Evolutionary conservation across 805 yeast species (phyloP), one percentile per base, ranked within the genome.

Genomic region (Ogataea allantospora): DNA sequence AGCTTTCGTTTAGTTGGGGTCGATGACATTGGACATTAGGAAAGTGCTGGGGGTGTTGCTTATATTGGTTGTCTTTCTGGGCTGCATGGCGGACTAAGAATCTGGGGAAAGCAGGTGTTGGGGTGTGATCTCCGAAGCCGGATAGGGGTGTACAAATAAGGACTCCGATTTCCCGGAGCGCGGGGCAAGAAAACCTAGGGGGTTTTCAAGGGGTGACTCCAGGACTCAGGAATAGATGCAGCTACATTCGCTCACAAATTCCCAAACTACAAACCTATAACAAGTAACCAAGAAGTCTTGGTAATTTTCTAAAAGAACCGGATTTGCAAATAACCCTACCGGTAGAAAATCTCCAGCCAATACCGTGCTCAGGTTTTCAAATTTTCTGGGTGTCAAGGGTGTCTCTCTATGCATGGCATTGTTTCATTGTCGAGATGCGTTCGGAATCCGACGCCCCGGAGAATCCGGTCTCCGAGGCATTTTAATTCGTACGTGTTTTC

Each of bases 1-100:
- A 56, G 38, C 23, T 51, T 56, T 27, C 61, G 48, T 37, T 56
- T 56, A 38, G 14, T 31, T n/a, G 42, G 29, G 6, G 17, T 23
- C 16, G n/a, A n/a, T n/a, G 36, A 38, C 41, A 38, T 38, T 16
- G 18, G 12, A 14, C 15, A 12, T 5, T 6, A 9, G 11, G 15
- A 21, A 31, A 27, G 35, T 27, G 41, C 33, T 15, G 30, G 21
- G 27, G 26, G 29, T 17, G 27, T 36, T 24, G 34, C 35, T 26
- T 36, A 30, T 30, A 36, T 24, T 21, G 23, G 27, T 11, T 16
- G 19, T 17, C n/a, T n/a, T n/a, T n/a, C 6, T 21, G 26, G 11
- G 2, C 29, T 38, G 41, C 40, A 37, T 9, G 31, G 22, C n/a
- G 31, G 15, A 24, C 24, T 30, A 27, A 38, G 30, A 38, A 32